Evolutionary conservation across 1,284 basidiomycete genomes (phyloP).

Genomic region (Heterobasidion occidentale): DNA sequence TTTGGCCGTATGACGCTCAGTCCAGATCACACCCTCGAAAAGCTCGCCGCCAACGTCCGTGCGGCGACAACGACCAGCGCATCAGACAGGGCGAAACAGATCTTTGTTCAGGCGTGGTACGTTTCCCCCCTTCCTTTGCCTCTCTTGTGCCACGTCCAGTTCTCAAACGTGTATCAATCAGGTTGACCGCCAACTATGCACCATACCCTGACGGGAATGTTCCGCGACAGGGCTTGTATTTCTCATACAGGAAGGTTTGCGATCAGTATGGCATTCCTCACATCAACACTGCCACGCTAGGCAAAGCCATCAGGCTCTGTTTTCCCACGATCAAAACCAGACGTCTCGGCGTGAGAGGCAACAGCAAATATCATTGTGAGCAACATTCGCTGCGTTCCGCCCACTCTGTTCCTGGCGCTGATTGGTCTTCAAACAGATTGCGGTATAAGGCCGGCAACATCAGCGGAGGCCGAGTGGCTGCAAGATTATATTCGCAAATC

Average conservation of each 20-base stretch:
- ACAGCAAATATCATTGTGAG: constrained; percentile 89
- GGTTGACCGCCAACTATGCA: constrained; percentile 82
- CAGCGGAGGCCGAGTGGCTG: constrained; percentile 82
- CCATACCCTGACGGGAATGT: constrained; percentile 89
- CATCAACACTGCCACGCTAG: constrained; percentile 90
- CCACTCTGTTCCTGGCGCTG: constrained; percentile 4
- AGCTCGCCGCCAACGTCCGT: constrained; percentile 77
- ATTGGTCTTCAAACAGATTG: constrained; percentile 47
- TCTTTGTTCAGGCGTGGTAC: constrained; percentile 84
- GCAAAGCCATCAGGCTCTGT: constrained; percentile 87
- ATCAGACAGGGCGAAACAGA: constrained; percentile 82
- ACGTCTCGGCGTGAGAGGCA: constrained; percentile 83
- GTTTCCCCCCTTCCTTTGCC: constrained; percentile 17
- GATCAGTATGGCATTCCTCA: constrained; percentile 86
- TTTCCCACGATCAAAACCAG: constrained; percentile 93
- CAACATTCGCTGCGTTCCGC: constrained; percentile 16
- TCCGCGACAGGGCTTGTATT: constrained; percentile 81
- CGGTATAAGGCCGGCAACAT: constrained; percentile 81
- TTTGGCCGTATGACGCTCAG: constrained; percentile 70
- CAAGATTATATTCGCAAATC: constrained; percentile 86
- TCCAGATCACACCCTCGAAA: constrained; percentile 73
- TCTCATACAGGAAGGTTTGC: constrained; percentile 86
- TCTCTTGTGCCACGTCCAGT: neutral
- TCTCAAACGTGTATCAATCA: constrained; percentile 21
- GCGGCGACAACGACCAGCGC: constrained; percentile 84